phyloP scores from a whole-genome alignment of 2,329 filamentous ascomycete species.

The Colletotrichum lini region DNA sequence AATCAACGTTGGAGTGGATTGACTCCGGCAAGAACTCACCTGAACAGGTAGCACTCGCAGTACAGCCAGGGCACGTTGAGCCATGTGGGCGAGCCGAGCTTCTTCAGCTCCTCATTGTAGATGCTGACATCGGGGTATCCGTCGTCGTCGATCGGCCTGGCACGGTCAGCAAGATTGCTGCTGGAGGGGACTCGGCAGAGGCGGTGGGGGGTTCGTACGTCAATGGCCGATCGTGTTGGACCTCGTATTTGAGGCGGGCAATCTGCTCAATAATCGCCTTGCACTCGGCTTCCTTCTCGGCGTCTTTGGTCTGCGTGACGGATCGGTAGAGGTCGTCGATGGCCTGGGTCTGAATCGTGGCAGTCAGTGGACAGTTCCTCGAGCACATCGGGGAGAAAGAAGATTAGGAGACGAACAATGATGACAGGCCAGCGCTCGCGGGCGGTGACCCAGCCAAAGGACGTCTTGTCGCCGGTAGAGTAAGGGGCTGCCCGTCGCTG shows the following conservation, averaged over 20 bases:
- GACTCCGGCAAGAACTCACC: conserved; percentile 60
- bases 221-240: conserved; percentile 88
- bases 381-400: neutral
- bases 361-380: conserved; percentile 41
- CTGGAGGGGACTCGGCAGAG: neutral
- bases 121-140: conserved; percentile 80
- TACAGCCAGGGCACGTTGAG: conserved; percentile 90
- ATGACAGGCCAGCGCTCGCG: conserved; percentile 94
- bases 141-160: conserved; percentile 82
- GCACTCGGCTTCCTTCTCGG: conserved; percentile 81
- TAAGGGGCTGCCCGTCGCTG: conserved; percentile 73
- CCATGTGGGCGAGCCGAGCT: conserved; percentile 83
- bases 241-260: conserved; percentile 90
- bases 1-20: neutral
- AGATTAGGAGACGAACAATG: conserved; percentile 69
- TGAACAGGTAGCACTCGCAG: conserved; percentile 94
- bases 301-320: conserved; percentile 70
- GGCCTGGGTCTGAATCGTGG: conserved; percentile 79
- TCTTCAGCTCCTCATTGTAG: conserved; percentile 89
- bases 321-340: conserved; percentile 95
- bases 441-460: conserved; percentile 89
- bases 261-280: conserved; percentile 88
- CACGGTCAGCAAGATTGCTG: conserved; percentile 28
- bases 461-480: conserved; percentile 84
- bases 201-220: conserved; percentile 66